Percentiles rank a stretch among this genome's conserved stretches.
phyloP scores from a whole-genome alignment of 2,329 filamentous ascomycete species.

The Beauveria sp. region DNA sequence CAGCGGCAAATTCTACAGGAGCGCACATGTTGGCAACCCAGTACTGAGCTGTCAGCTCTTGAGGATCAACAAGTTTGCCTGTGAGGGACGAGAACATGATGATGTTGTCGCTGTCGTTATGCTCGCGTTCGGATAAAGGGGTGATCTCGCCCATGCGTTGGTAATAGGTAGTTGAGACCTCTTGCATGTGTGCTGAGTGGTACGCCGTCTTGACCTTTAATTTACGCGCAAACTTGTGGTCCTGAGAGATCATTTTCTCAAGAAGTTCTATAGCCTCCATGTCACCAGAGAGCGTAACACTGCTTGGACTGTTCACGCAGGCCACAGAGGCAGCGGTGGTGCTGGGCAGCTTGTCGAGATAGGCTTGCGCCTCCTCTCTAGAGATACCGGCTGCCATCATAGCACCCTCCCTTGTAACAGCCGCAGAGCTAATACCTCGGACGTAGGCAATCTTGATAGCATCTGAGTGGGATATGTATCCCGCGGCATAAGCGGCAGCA shows the following conservation, averaged over 20 bases:
- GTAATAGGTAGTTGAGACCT: constrained; percentile 16
- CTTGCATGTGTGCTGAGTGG: constrained; percentile 24
- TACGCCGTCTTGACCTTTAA: constrained; percentile 24
- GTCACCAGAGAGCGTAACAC: constrained; percentile 25
- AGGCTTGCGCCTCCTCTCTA: background rate
- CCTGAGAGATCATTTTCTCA: background rate
- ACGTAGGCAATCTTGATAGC: constrained; percentile 22
- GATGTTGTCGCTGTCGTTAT: background rate
- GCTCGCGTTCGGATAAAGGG: background rate
- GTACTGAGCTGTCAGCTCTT: background rate
- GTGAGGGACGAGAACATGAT: background rate
- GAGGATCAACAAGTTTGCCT: background rate
- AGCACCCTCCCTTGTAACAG: background rate
- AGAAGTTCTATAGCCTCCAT: background rate
- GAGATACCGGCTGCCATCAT: constrained; percentile 15
- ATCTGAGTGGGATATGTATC: constrained; percentile 10
- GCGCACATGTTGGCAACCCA: background rate
- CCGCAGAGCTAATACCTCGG: background rate
- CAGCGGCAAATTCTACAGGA: background rate
- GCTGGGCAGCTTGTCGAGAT: background rate
- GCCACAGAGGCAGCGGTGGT: constrained; percentile 17
- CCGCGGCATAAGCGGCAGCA: constrained; percentile 23
- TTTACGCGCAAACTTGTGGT: constrained; percentile 15
- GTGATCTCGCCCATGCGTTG: constrained; percentile 13
- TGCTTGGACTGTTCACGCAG: constrained; percentile 24